Evolutionary conservation across 129 eudicot genomes (phyloP), one percentile per base, ranked within the genome.

Genomic region (Kitagawia praeruptora): DNA sequence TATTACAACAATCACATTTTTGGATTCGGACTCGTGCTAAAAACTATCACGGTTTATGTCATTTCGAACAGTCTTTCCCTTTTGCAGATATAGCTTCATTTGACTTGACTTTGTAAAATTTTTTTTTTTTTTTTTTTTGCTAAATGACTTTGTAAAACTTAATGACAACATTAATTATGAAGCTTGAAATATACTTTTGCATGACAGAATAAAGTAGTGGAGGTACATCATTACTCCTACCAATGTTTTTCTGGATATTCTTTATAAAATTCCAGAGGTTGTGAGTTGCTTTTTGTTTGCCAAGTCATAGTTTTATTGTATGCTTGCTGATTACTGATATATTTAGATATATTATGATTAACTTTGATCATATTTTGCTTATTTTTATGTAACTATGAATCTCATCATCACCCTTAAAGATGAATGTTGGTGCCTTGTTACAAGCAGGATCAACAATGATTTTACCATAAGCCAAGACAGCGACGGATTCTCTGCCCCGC

Each of bases 151-250:
- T 56, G 66, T 56, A 23, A 8, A 56, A 23, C 31, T 23, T 23
- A 56, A 21, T 23, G 66, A 4, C 46, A 18, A 34, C 77, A 49
- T 70, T 39, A 21, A 49, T 70, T 39, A 21, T 72, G 58, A 44
- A 56, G 48, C 47, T 19, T 6, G 9, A 15, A 40, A 15, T 15
- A 11, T 41, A 42, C 51, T 41, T 39, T 27, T 77, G 21, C 48
- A 77, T 77, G 27, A 23, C 80, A 77, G 80, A 56, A 56, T 77
- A 56, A 56, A 77, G 54, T 56, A n/a, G 51, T 54, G 71, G 38
- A 53, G 80, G 38, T 39, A 77, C 79, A 54, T 77, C 51, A 77
- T 41, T 25, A 41, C 45, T 44, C 31, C 34, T n/a, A 10, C 80
- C 13, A 56, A 58, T 28, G 42, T 8, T 9, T 31, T 75, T 56